Evolutionary conservation across 1,284 basidiomycete genomes (phyloP).

Genomic region (Phellinidium pouzarii): DNA sequence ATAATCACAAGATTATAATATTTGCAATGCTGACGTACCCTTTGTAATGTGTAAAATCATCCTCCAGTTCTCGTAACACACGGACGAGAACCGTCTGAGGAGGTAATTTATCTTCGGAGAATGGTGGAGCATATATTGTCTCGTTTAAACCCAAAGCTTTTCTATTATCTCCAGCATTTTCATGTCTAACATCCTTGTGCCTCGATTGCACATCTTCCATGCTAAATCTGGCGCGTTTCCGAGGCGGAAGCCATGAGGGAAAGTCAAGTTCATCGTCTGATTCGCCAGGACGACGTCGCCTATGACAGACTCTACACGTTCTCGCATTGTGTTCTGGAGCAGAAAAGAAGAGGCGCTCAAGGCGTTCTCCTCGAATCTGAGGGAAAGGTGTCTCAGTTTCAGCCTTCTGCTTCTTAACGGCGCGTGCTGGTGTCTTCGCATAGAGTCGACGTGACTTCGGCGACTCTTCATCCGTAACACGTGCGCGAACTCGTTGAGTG

Average conservation of each 20-base stretch:
- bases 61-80: constrained; percentile 79
- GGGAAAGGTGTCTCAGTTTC: constrained; percentile 61
- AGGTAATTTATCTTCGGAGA: constrained; percentile 42
- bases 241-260: constrained; percentile 25
- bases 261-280: constrained; percentile 20
- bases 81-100: constrained; percentile 78
- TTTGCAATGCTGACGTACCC: constrained; percentile 42
- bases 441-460: constrained; percentile 26
- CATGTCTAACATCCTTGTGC: constrained; percentile 24
- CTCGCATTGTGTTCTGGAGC: constrained; percentile 62
- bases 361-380: constrained; percentile 64
- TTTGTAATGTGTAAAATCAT: constrained; percentile 87
- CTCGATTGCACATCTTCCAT: constrained; percentile 19
- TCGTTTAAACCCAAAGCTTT: constrained; percentile 21
- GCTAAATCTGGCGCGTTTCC: constrained; percentile 7
- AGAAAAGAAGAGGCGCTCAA: constrained; percentile 78
- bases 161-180: constrained; percentile 37
- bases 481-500: constrained; percentile 10
- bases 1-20: constrained; percentile 12
- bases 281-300: constrained; percentile 30
- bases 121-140: constrained; percentile 21
- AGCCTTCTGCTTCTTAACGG: background rate
- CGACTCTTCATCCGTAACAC: background rate
- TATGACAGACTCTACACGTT: constrained; percentile 61
- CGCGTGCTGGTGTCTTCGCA: background rate